These are phyloP conservation scores for Saccharomyces hybrid DNA, from an alignment of 1,139 yeast genomes.

Conservation along the genomic window DNA sequence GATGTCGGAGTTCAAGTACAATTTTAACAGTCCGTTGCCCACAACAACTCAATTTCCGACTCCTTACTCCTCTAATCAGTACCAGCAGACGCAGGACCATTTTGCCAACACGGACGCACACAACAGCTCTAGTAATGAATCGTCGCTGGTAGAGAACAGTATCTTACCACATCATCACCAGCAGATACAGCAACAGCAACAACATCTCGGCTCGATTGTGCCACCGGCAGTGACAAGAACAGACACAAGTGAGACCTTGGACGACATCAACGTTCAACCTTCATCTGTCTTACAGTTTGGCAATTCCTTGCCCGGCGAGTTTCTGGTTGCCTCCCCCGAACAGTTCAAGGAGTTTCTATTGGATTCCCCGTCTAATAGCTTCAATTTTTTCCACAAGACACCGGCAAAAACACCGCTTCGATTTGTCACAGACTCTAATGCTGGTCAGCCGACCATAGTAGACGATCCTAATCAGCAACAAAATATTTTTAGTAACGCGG, in stretches of 20 bases:
- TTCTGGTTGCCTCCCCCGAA: slow-evolving; percentile 29
- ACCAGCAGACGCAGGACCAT: slow-evolving; percentile 8
- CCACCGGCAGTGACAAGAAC: background rate
- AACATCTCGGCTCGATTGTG: background rate
- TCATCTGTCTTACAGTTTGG: slow-evolving; percentile 26
- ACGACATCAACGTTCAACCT: slow-evolving; percentile 29
- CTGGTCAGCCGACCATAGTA: slow-evolving; percentile 2
- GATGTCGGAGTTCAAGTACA: slow-evolving; percentile 22
- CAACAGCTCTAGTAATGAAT: slow-evolving; percentile 2
- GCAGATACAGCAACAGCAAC: background rate
- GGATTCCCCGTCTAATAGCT: slow-evolving; percentile 30
- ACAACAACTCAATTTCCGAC: slow-evolving; percentile 30
- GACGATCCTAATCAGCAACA: background rate
- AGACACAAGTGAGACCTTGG: slow-evolving; percentile 14
- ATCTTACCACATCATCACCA: background rate
- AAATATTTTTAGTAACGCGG: slow-evolving; percentile 9
- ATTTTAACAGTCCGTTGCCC: slow-evolving; percentile 28
- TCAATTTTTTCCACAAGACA: slow-evolving; percentile 28
- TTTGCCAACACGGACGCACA: slow-evolving; percentile 4
- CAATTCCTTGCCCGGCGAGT: slow-evolving; percentile 24
- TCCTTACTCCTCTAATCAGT: slow-evolving; percentile 27
- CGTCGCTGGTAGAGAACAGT: background rate
- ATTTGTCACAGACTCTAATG: slow-evolving; percentile 18
- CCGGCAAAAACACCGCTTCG: slow-evolving; percentile 31
- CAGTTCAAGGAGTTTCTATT: slow-evolving; percentile 30